phyloP scores from a whole-genome alignment of 2,329 filamentous ascomycete species.

The Aspergillus calidoustus region DNA sequence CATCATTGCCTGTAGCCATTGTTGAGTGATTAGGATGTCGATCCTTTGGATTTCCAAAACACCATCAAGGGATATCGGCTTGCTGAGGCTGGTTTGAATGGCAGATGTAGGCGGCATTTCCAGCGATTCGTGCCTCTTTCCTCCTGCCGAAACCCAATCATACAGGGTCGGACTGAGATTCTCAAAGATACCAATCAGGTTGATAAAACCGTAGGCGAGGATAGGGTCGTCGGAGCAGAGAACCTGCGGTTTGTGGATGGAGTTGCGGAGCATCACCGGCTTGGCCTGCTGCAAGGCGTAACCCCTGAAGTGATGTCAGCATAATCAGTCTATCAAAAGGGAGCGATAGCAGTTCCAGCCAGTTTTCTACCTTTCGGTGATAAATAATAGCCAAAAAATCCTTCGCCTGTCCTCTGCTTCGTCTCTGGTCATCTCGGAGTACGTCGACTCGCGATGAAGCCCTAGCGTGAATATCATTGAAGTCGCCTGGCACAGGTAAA shows the following conservation, averaged over 20 bases:
- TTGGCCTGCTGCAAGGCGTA: conserved; percentile 73
- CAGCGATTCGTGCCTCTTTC: conserved; percentile 32
- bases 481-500: conserved; percentile 75
- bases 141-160: conserved; percentile 44
- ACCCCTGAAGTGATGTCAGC: conserved; percentile 51
- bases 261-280: conserved; percentile 71
- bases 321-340: neutral
- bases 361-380: conserved; percentile 66
- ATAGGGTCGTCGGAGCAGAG: conserved; percentile 60
- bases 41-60: conserved; percentile 70
- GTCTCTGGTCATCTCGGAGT: conserved; percentile 51
- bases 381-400: conserved; percentile 74
- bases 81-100: conserved; percentile 57
- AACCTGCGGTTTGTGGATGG: conserved; percentile 66
- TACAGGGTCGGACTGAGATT: conserved; percentile 43
- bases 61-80: conserved; percentile 60
- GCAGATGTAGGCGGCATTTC: conserved; percentile 40
- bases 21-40: conserved; percentile 70
- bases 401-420: conserved; percentile 68
- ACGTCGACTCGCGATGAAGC: conserved; percentile 54
- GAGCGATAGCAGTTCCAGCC: neutral
- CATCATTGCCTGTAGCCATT: conserved; percentile 73
- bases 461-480: conserved; percentile 61
- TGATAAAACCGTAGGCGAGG: conserved; percentile 46
- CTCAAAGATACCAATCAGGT: conserved; percentile 46